Conservation (phyloP, 2,329 filamentous ascomycete genomes). For the Colletotrichum truncatum region DNA sequence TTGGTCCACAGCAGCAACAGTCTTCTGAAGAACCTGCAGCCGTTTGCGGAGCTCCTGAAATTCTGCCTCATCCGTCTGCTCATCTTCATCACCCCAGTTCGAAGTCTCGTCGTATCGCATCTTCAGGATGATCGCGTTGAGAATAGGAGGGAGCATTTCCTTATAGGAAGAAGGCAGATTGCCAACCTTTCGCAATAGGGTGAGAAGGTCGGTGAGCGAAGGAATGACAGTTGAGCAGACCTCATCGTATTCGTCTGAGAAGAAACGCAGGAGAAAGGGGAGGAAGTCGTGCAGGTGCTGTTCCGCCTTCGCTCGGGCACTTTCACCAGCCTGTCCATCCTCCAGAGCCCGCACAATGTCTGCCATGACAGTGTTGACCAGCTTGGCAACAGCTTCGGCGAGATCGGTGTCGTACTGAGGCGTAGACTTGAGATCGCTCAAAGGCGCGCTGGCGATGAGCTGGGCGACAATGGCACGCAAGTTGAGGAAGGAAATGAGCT, state of each 20-base stretch:
- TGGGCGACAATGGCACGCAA: conserved; percentile 86
- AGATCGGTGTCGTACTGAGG: conserved; percentile 94
- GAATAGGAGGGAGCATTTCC: conserved; percentile 85
- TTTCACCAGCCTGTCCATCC: conserved; percentile 66
- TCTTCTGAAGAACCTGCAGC: conserved; percentile 90
- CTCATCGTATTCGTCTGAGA: conserved; percentile 98
- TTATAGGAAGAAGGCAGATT: conserved; percentile 78
- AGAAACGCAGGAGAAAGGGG: conserved; percentile 89
- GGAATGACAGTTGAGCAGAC: conserved; percentile 96
- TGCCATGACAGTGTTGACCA: conserved; percentile 88
- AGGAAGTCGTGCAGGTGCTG: conserved; percentile 85
- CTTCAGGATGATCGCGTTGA: conserved; percentile 92
- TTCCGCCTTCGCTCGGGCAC: conserved; percentile 79
- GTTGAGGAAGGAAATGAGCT: conserved; percentile 92
- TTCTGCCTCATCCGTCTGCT: conserved; percentile 95
- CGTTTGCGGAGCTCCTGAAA: conserved; percentile 94
- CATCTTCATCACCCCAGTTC: conserved; percentile 92
- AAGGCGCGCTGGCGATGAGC: conserved; percentile 82
- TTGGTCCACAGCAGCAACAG: conserved; percentile 89
- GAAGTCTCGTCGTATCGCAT: conserved; percentile 98
- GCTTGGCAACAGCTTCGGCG: conserved; percentile 92
- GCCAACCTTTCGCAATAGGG: conserved; percentile 83
- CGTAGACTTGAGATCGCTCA: conserved; percentile 82
- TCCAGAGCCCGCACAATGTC: conserved; percentile 91
- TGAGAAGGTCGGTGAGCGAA: conserved; percentile 89